Percentiles rank a stretch among this genome's conserved stretches.
Evolutionary conservation across 106 monocot genomes (phyloP).

Genomic region (Dendrobium catenatum): DNA sequence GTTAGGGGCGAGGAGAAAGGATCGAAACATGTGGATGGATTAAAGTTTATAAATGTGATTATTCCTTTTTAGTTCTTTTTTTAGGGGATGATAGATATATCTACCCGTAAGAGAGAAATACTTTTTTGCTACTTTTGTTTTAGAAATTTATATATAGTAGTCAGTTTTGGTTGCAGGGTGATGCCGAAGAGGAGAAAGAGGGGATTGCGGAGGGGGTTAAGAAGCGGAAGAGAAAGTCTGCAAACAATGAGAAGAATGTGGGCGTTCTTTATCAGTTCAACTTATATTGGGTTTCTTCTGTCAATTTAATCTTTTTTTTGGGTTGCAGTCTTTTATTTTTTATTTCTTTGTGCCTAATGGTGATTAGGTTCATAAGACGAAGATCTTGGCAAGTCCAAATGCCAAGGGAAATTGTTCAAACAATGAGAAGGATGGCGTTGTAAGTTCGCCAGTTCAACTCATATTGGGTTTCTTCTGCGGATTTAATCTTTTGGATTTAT

Average conservation of each 20-base stretch:
- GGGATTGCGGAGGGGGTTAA: constrained; percentile 2
- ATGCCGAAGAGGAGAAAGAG: no score
- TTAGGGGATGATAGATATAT: neutral
- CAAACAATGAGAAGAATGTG: neutral
- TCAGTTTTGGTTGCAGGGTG: no score
- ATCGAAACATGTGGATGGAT: neutral
- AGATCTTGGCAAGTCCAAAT: constrained; percentile 1
- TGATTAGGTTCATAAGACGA: neutral
- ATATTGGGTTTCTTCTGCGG: neutral
- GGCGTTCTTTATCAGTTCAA: neutral
- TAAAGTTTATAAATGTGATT: neutral
- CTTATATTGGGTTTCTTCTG: neutral
- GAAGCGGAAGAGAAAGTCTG: neutral
- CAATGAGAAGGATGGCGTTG: neutral
- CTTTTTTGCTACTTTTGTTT: neutral
- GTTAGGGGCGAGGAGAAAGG: neutral
- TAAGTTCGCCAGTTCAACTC: neutral
- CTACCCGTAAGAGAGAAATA: neutral
- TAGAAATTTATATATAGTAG: no score
- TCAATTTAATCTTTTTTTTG: neutral
- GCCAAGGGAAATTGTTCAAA: neutral
- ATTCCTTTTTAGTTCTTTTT: neutral
- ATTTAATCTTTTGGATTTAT: neutral
- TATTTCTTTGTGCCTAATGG: neutral
- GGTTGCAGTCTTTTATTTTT: neutral